Base-by-base conservation (phyloP, 768 basidiomycete genomes). In the Boletales sp. region DNA sequence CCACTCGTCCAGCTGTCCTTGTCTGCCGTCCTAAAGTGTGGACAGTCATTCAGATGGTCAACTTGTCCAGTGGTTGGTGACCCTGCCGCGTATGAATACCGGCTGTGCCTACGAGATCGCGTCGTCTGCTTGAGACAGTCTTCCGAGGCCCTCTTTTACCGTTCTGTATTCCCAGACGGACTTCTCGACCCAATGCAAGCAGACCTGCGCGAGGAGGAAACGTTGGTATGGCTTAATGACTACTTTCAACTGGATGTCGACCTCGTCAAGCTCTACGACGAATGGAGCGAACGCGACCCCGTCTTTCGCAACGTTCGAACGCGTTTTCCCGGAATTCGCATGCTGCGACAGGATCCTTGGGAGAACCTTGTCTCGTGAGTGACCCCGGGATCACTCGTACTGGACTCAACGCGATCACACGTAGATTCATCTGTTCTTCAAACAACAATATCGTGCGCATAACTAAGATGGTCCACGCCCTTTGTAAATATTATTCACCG, bases 371-470 rank as follows among this genome's bases (percentile, higher is more conserved):
- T 97, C 39, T 93, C 91, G 94, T 97, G 68, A 60, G 90, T 82
- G 40, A 40, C 46, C 32, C 24, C 52, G 31, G 43, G 36, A 40
- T 37, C 12, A 40, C 43, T 43, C 1, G 30, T 51, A 47, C 36
- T 44, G 24, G 15, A 18, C 18, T 53, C 51, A 34, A 66, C 47
- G 32, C 45, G 47, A 52, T 40, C 27, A 29, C 54, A 30, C 19
- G 15, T 47, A 95, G 94, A 9, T 99, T 98, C 72, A 97, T 99
- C 56, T 98, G 95, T 64, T 97, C 94, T 3, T 90, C 92, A 3
- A 97, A 97, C 62, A 98, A 98, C 67, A 94, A 98, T 59, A 98
- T 99, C 44, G 71, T 82, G 6, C 88, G 97, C 7, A 99, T 99
- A 59, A 88, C 91, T 14, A 89, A 87, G 50, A 94, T 98, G 87